phyloP scores from a whole-genome alignment of 1,139 yeast genomes.

The Geotrichum citri-aurantii region DNA sequence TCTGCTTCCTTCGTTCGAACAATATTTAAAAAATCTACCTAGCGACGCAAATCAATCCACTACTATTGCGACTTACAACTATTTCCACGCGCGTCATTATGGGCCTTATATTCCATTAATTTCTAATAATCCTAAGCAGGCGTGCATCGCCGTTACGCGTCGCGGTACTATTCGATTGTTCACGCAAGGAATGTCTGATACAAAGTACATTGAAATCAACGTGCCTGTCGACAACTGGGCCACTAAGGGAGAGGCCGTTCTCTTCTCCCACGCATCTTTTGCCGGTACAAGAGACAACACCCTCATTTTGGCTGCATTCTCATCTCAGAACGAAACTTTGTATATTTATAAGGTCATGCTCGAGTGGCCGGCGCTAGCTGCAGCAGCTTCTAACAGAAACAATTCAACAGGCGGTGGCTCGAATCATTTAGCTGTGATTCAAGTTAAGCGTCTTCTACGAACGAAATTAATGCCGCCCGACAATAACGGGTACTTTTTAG shows the following conservation, averaged over 20 bases:
- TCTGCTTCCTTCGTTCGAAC: slow-evolving; percentile 10
- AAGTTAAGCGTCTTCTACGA: slow-evolving; percentile 13
- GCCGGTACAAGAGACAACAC: slow-evolving; percentile 52
- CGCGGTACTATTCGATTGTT: slow-evolving; percentile 51
- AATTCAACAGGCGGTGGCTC: slow-evolving; percentile 7
- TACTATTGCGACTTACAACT: slow-evolving; percentile 26
- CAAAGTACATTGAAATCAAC: slow-evolving; percentile 30
- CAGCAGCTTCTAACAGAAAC: slow-evolving; percentile 8
- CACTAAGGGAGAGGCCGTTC: slow-evolving; percentile 17
- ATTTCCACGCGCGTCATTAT: slow-evolving; percentile 52
- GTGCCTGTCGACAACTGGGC: slow-evolving; percentile 23
- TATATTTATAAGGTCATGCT: slow-evolving; percentile 46
- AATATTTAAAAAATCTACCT: slow-evolving; percentile 5
- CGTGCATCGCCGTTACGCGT: slow-evolving; percentile 59
- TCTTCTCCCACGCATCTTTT: slow-evolving; percentile 47
- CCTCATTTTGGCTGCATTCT: slow-evolving; percentile 47
- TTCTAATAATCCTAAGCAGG: slow-evolving; percentile 50
- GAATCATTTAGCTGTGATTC: slow-evolving; percentile 13
- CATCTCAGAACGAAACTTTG: slow-evolving; percentile 40
- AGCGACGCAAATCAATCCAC: slow-evolving; percentile 10
- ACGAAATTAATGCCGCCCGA: slow-evolving; percentile 14
- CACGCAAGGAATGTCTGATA: slow-evolving; percentile 29
- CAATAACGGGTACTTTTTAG: slow-evolving; percentile 21
- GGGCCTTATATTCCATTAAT: slow-evolving; percentile 64
- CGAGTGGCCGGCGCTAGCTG: slow-evolving; percentile 50